phyloP scores from a whole-genome alignment of 2,329 filamentous ascomycete species.

The Ophiostoma perfectum region DNA sequence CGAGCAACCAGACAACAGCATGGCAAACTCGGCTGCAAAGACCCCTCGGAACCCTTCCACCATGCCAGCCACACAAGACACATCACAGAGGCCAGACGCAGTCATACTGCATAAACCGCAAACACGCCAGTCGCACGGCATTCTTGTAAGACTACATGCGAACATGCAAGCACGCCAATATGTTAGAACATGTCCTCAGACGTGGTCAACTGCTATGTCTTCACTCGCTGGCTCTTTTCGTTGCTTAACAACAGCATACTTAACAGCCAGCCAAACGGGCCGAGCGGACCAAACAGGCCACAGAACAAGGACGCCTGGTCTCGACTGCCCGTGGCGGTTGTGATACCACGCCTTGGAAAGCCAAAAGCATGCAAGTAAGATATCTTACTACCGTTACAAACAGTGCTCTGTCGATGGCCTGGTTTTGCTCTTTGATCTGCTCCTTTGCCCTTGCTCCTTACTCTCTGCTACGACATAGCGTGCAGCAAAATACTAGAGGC shows the following conservation, averaged over 20 bases:
- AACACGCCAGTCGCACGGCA: neutral
- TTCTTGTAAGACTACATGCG: neutral
- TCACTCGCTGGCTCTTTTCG: neutral
- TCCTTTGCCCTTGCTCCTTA: no score
- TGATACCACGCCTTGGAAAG: neutral
- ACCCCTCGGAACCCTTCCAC: neutral
- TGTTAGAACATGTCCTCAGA: neutral
- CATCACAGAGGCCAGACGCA: neutral
- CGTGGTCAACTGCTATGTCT: neutral
- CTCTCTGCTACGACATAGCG: neutral
- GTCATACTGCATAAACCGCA: slow-evolving; percentile 1
- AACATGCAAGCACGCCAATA: neutral
- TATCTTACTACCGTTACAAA: neutral
- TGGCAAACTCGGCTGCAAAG: neutral
- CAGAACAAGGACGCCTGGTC: neutral
- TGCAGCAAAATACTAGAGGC: neutral
- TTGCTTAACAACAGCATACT: neutral
- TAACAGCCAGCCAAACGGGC: neutral
- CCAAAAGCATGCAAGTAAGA: neutral
- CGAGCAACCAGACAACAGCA: neutral
- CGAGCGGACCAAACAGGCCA: neutral
- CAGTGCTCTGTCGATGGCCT: neutral
- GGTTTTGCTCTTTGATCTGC: no score
- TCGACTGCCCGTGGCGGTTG: neutral
- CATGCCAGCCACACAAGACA: neutral